Conservation (phyloP, 2,329 filamentous ascomycete genomes). For the Tolypocladium paradoxum region DNA sequence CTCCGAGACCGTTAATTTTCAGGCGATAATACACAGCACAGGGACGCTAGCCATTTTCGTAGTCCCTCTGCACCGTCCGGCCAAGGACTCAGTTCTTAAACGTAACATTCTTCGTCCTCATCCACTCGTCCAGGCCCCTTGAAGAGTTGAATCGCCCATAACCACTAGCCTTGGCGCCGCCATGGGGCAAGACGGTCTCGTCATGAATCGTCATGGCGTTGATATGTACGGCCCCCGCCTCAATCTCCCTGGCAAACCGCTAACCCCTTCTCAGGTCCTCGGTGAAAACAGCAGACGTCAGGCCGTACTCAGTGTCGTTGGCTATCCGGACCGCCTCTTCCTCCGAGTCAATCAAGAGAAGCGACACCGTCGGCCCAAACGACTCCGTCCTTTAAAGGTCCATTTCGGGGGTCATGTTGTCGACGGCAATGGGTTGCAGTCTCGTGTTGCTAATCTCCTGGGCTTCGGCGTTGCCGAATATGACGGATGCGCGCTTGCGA, state of each 20-base stretch:
- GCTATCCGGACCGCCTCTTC: slow-evolving; percentile 64
- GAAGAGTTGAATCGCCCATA: slow-evolving; percentile 49
- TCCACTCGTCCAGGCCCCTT: slow-evolving; percentile 48
- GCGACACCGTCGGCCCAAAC: slow-evolving; percentile 64
- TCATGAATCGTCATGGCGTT: slow-evolving; percentile 58
- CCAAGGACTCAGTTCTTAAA: slow-evolving; percentile 27
- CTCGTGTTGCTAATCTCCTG: slow-evolving; percentile 22
- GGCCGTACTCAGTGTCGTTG: slow-evolving; percentile 74
- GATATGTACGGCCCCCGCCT: slow-evolving; percentile 59
- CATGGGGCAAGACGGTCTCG: slow-evolving; percentile 52
- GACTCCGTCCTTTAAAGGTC: slow-evolving; percentile 65
- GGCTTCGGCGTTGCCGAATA: slow-evolving; percentile 26
- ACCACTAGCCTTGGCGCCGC: slow-evolving; percentile 54
- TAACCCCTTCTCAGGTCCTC: slow-evolving; percentile 50
- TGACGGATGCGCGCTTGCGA: slow-evolving; percentile 50
- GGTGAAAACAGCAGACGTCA: slow-evolving; percentile 63
- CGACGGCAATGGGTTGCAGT: slow-evolving; percentile 57
- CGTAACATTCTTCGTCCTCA: slow-evolving; percentile 53
- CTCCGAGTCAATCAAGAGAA: slow-evolving; percentile 55
- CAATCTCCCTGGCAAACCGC: slow-evolving; percentile 49
- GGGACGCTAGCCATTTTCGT: background rate
- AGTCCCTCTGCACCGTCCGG: background rate
- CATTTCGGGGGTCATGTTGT: slow-evolving; percentile 53
- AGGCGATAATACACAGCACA: background rate
- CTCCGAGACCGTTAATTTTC: no score